Percentiles rank a stretch among this genome's conserved stretches.
phyloP scores from a whole-genome alignment of 345 rosid genomes.

The Barbarea vulgaris region DNA sequence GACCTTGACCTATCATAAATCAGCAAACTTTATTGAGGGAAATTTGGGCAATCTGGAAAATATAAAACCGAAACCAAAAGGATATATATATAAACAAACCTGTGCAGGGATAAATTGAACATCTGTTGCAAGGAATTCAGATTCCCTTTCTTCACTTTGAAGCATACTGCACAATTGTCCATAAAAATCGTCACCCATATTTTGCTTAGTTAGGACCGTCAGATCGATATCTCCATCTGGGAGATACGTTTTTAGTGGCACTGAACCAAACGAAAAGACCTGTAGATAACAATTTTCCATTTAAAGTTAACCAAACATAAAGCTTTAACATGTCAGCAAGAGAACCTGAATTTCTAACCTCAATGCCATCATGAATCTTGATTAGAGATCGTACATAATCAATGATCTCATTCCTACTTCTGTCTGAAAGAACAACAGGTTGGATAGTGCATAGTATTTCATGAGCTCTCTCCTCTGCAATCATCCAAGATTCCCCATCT shows the following conservation, averaged over 20 bases:
- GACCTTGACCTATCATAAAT: conserved; percentile 67
- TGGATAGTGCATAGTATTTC: conserved; percentile 74
- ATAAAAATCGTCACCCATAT: conserved; percentile 61
- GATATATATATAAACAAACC: conserved; percentile 44
- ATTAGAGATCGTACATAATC: conserved; percentile 58
- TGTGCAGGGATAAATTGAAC: conserved; percentile 76
- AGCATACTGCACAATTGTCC: conserved; percentile 51
- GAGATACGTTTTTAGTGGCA: conserved; percentile 82
- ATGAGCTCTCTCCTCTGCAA: conserved; percentile 72
- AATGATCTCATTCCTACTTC: conserved; percentile 63
- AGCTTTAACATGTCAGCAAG: background rate
- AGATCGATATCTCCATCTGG: conserved; percentile 97
- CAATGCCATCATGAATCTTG: conserved; percentile 55
- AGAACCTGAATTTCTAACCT: conserved; percentile 52
- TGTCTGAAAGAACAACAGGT: conserved; percentile 67
- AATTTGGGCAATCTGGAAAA: background rate
- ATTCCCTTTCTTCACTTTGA: conserved; percentile 50
- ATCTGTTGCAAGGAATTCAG: conserved; percentile 59
- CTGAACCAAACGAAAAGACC: conserved; percentile 80
- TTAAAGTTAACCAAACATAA: conserved; percentile 4
- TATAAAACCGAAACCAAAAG: conserved; percentile 8
- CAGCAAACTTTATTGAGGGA: conserved; percentile 9
- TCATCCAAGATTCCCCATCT: conserved; percentile 61
- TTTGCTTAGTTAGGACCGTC: conserved; percentile 61
- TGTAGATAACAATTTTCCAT: conserved; percentile 23